Percentiles rank a stretch among this genome's conserved stretches.
Conservation (phyloP, 495 filamentous ascomycete species). For the Penicillium parvum region DNA sequence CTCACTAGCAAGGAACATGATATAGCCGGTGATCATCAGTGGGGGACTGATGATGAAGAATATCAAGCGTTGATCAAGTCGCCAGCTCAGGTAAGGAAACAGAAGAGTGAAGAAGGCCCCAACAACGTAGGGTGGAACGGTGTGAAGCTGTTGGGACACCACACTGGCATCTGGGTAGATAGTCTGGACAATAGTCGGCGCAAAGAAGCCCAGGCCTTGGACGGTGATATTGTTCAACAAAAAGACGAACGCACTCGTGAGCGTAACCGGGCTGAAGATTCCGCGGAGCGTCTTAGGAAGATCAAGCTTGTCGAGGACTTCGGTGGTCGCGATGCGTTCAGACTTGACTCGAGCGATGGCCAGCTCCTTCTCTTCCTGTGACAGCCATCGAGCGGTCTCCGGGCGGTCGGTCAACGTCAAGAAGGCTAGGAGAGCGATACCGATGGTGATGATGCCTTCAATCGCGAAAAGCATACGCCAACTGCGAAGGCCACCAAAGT, state of each 20-base stretch:
- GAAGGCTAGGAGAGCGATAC: constrained; percentile 54
- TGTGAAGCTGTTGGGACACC: constrained; percentile 59
- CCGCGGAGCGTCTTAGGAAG: constrained; percentile 40
- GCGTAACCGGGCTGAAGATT: constrained; percentile 48
- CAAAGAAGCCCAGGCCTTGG: constrained; percentile 62
- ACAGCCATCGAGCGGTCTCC: constrained; percentile 60
- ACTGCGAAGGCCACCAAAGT: constrained; percentile 43
- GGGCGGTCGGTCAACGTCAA: constrained; percentile 64
- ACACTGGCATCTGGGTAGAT: constrained; percentile 54
- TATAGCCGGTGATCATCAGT: constrained; percentile 64
- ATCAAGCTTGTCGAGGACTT: constrained; percentile 53
- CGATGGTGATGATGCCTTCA: constrained; percentile 66
- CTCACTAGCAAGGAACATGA: constrained; percentile 62
- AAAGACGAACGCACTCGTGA: constrained; percentile 46
- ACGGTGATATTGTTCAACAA: constrained; percentile 54
- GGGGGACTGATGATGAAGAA: constrained; percentile 45
- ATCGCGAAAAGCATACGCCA: constrained; percentile 76
- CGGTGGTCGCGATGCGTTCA: constrained; percentile 61
- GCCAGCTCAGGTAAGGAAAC: constrained; percentile 58
- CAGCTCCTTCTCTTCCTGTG: constrained; percentile 58
- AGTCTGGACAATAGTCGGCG: constrained; percentile 63
- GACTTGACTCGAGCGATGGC: constrained; percentile 58
- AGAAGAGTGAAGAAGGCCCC: constrained; percentile 63
- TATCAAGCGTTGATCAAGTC: constrained; percentile 47
- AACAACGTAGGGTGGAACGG: constrained; percentile 67